Evolutionary conservation across 2,329 filamentous ascomycete genomes (phyloP).

Genomic region (Ophiostoma ips): DNA sequence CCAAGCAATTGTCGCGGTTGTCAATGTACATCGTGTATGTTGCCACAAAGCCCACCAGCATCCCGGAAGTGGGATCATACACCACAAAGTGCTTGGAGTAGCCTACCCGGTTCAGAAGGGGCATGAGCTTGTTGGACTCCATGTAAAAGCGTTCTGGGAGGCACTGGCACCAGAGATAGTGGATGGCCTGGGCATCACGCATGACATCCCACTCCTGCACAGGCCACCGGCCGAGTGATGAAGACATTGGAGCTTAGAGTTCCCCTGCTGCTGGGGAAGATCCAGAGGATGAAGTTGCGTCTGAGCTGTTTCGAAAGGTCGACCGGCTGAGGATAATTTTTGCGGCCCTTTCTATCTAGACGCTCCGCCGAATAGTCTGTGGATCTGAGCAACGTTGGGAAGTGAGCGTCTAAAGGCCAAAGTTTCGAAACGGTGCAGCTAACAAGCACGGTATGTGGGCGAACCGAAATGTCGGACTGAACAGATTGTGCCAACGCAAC

Average conservation of each 20-base stretch:
- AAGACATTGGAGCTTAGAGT: conserved; percentile 16
- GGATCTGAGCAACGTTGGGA: conserved; percentile 39
- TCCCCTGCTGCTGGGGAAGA: background rate
- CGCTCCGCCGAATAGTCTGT: conserved; percentile 32
- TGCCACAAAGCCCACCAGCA: conserved; percentile 43
- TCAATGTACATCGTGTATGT: conserved; percentile 46
- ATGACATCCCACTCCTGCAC: conserved; percentile 27
- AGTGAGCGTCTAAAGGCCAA: conserved; percentile 25
- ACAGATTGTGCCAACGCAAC: conserved; percentile 28
- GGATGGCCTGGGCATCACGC: conserved; percentile 26
- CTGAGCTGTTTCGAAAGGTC: background rate
- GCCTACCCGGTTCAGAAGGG: conserved; percentile 37
- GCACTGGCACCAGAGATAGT: conserved; percentile 33
- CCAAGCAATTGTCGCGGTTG: conserved; percentile 34
- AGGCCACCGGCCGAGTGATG: conserved; percentile 26
- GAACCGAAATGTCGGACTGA: conserved; percentile 16
- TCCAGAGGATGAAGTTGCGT: conserved; percentile 6
- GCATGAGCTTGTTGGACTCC: conserved; percentile 26
- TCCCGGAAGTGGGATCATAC: conserved; percentile 28
- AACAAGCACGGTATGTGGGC: conserved; percentile 37
- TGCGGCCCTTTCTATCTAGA: conserved; percentile 38
- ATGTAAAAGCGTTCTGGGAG: conserved; percentile 34
- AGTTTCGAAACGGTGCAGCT: conserved; percentile 32
- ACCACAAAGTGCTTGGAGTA: conserved; percentile 45
- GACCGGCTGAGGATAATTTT: conserved; percentile 32